Evolutionary conservation across 352 stramenopile species (phyloP).

Genomic region (Phytophthora rubi): DNA sequence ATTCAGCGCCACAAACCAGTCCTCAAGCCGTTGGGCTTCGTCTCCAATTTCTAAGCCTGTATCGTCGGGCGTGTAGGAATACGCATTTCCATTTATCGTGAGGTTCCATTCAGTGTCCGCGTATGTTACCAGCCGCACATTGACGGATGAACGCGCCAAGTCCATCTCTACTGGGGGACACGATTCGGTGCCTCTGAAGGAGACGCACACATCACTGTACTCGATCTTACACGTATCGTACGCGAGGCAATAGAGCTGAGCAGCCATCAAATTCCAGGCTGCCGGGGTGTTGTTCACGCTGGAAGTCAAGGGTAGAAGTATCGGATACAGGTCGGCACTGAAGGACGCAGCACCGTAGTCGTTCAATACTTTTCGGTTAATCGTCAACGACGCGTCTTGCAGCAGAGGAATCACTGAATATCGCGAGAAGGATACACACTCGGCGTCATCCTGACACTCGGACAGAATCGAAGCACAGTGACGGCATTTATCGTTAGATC

Average conservation of each 20-base stretch:
- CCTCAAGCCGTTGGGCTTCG: background rate
- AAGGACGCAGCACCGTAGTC: slow-evolving; percentile 5
- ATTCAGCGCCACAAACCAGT: slow-evolving; percentile 5
- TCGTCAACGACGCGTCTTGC: background rate
- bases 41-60: background rate
- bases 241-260: slow-evolving; percentile 17
- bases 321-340: slow-evolving; percentile 7
- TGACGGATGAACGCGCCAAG: background rate
- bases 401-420: slow-evolving; percentile 6
- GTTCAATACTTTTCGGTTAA: background rate
- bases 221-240: slow-evolving; percentile 13
- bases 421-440: slow-evolving; percentile 1
- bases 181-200: background rate
- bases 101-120: slow-evolving; percentile 7
- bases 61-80: background rate
- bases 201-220: slow-evolving; percentile 13
- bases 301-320: background rate
- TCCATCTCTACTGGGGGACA: background rate
- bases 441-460: slow-evolving; percentile 6
- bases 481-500: slow-evolving; percentile 7
- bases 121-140: slow-evolving; percentile 9
- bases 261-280: slow-evolving; percentile 19
- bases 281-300: background rate
- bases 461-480: slow-evolving; percentile 10
- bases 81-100: background rate